Conservation (phyloP, 1,284 basidiomycete species). For the Apiotrichum akiyoshidainum region DNA sequence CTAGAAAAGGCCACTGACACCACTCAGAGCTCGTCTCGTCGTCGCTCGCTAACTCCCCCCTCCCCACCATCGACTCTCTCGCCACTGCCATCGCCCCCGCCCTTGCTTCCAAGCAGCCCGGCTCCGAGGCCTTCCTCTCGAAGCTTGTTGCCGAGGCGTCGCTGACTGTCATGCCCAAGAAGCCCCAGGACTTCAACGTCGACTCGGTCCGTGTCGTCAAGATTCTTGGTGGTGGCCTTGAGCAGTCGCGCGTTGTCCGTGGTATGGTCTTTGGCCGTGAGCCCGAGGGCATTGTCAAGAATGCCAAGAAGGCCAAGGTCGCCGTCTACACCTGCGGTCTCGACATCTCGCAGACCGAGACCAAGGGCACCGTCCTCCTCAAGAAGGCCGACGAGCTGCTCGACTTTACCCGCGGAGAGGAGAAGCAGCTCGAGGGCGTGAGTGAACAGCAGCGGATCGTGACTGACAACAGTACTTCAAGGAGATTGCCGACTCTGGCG, state of each 20-base stretch:
- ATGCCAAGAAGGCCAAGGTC: conserved; percentile 77
- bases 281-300: conserved; percentile 84
- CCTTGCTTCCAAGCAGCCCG: conserved; percentile 97
- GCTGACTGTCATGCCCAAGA: conserved; percentile 80
- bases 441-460: conserved; percentile 13
- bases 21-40: conserved; percentile 34
- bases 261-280: conserved; percentile 98
- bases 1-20: not conserved
- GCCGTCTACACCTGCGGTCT: conserved; percentile 91
- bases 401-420: conserved; percentile 93
- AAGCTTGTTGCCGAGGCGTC: conserved; percentile 89
- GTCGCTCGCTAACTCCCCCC: conserved; percentile 56
- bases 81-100: conserved; percentile 79
- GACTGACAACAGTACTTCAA: conserved; percentile 71
- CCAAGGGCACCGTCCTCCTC: conserved; percentile 95
- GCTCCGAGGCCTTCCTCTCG: conserved; percentile 79
- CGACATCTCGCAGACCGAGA: conserved; percentile 95
- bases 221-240: conserved; percentile 89
- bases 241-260: conserved; percentile 80
- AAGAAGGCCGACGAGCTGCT: conserved; percentile 95
- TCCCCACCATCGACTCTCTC: conserved; percentile 74
- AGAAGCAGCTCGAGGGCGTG: conserved; percentile 90
- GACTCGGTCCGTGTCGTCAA: conserved; percentile 98
- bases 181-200: conserved; percentile 89
- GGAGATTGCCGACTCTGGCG: conserved; percentile 93